Percentiles rank a stretch among this genome's conserved stretches.
Conservation (phyloP, 257 asterid species). For the Craterostigma plantagineum region DNA sequence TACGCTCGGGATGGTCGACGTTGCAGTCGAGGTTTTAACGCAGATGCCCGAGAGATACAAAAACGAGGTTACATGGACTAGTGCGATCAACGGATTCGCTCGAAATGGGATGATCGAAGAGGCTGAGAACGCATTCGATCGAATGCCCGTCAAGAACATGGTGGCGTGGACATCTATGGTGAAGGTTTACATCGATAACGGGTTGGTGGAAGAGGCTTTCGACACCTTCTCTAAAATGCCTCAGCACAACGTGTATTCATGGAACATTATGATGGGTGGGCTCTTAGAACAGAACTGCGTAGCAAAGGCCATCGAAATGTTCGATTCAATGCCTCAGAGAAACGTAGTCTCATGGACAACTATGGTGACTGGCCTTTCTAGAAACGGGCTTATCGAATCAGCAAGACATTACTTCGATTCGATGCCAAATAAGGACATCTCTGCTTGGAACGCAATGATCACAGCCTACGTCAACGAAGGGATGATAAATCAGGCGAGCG, state of each 20-base stretch:
- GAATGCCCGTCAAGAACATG: conserved; percentile 25
- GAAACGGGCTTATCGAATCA: conserved; percentile 29
- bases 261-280: conserved; percentile 25
- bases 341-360: conserved; percentile 43
- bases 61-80: conserved; percentile 40
- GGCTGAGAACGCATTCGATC: conserved; percentile 32
- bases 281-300: conserved; percentile 25
- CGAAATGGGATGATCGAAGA: conserved; percentile 28
- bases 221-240: conserved; percentile 32
- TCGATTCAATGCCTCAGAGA: conserved; percentile 31
- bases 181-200: conserved; percentile 23
- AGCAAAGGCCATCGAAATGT: conserved; percentile 24
- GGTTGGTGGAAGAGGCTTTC: conserved; percentile 27
- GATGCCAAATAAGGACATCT: conserved; percentile 36
- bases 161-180: conserved; percentile 43
- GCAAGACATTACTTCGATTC: conserved; percentile 39
- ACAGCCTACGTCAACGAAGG: conserved; percentile 18
- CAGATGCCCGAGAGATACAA: conserved; percentile 33
- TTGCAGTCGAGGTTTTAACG: conserved; percentile 20
- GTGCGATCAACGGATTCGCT: conserved; percentile 26
- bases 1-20: conserved; percentile 22
- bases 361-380: conserved; percentile 42
- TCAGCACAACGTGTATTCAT: conserved; percentile 16
- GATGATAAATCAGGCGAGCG: conserved; percentile 13
- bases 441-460: conserved; percentile 64